Percentiles rank a stretch among this genome's conserved stretches.
Conservation (phyloP, 495 filamentous ascomycete species). For the Podospora tetraspora region DNA sequence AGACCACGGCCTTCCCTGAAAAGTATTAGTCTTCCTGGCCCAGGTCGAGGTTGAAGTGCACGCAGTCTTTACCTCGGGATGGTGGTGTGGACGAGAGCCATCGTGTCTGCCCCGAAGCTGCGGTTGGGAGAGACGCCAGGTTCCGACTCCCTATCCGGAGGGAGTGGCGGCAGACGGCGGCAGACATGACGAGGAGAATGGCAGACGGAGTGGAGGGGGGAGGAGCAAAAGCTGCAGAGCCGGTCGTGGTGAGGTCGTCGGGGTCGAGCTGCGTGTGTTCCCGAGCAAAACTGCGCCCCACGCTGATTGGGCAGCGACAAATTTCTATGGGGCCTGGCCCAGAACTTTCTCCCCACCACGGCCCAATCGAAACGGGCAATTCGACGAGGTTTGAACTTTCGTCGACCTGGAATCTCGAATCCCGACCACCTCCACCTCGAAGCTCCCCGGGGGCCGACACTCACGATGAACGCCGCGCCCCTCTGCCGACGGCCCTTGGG, state of each 20-base stretch:
- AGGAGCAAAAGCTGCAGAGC: not conserved
- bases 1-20: slow-evolving; percentile 10
- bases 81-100: slow-evolving; percentile 22
- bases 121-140: slow-evolving; percentile 12
- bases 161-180: slow-evolving; percentile 12
- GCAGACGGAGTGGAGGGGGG: not conserved
- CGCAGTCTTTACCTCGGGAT: slow-evolving; percentile 17
- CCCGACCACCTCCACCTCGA: slow-evolving; percentile 5
- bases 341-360: slow-evolving; percentile 5
- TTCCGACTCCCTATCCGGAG: slow-evolving; percentile 20
- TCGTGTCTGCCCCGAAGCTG: slow-evolving; percentile 11
- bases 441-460: slow-evolving; percentile 12
- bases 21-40: not conserved
- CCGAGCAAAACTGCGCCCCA: not conserved
- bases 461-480: slow-evolving; percentile 54
- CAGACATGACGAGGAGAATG: slow-evolving; percentile 18
- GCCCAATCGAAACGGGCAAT: slow-evolving; percentile 9
- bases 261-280: not conserved
- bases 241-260: not conserved
- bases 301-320: slow-evolving; percentile 8
- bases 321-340: slow-evolving; percentile 4
- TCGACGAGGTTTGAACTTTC: slow-evolving; percentile 9
- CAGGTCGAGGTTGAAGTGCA: not conserved
- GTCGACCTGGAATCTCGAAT: slow-evolving; percentile 1
- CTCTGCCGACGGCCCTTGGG: slow-evolving; percentile 57